These are phyloP conservation scores for Solidago caesia DNA, from an alignment of 129 eudicot species.

Conservation along the genomic window DNA sequence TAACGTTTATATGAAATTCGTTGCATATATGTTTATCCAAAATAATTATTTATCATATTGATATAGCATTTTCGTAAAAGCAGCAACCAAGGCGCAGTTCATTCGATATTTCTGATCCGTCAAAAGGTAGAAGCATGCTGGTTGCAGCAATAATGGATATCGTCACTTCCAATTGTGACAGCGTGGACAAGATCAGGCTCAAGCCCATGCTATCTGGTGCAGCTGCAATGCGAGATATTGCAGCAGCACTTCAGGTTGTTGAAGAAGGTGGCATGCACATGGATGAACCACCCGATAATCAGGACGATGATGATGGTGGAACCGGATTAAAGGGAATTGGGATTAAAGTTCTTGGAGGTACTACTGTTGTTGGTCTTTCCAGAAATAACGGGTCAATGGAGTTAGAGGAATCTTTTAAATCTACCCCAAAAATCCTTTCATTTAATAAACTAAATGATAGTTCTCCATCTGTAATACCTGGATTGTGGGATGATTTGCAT, in stretches of 20 bases:
- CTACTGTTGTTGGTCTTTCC: constrained; percentile 78
- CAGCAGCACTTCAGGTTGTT: constrained; percentile 91
- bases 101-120: constrained; percentile 68
- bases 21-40: constrained; percentile 20
- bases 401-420: constrained; percentile 37
- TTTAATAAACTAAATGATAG: constrained; percentile 50
- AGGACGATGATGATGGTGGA: constrained; percentile 73
- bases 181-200: constrained; percentile 45
- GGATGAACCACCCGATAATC: constrained; percentile 62
- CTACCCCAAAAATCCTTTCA: constrained; percentile 26
- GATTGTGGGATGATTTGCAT: constrained; percentile 98
- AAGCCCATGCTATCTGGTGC: constrained; percentile 68
- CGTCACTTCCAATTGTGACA: constrained; percentile 87
- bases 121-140: constrained; percentile 98
- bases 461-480: constrained; percentile 71
- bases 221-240: constrained; percentile 92
- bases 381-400: constrained; percentile 52
- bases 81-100: constrained; percentile 80
- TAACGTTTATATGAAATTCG: not conserved
- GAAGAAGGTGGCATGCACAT: constrained; percentile 92
- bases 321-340: constrained; percentile 89
- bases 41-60: constrained; percentile 36
- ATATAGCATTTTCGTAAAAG: constrained; percentile 57
- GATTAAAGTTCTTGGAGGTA: constrained; percentile 92
- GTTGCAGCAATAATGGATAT: constrained; percentile 98